Base-by-base conservation (phyloP, 2,329 filamentous ascomycete species). In the Colletotrichum karsti region DNA sequence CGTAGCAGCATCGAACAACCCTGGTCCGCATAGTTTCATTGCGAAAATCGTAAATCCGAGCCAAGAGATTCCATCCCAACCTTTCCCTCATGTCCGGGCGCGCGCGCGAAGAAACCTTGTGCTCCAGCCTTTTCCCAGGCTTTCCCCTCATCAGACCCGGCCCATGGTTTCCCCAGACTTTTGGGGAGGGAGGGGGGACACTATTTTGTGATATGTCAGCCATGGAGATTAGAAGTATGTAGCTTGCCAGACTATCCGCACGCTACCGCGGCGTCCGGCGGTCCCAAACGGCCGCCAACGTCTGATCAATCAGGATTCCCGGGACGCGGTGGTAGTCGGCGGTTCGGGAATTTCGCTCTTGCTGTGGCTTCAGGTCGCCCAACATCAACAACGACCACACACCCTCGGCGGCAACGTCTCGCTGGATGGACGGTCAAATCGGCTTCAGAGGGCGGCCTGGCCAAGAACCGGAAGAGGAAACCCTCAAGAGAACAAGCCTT, bases 131-230 rank as follows among this genome's bases (percentile, higher is more conserved):
- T 35, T 12, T 12, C 30, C 30, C 30, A 35, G 7, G 7, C 15
- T 15, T 42, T 28, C 39, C 46, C 46, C 18, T 50, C 46, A 33
- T 20, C 20, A 35, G n/a, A 24, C 22, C 33, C 15, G n/a, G n/a
- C n/a, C 24, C 41, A 51, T 60, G 55, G 35, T 39, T 63, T 67
- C 63, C 58, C 63, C 58, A 42, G 59, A 57, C 50, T 65, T 33
- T 42, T 24, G n/a, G 42, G 12, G 39, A 20, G n/a, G 26, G 42
- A 55, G 20, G 10, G 12, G 42, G n/a, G n/a, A 42, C 20, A 13
- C 18, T 22, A n/a, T 24, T 44, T 35, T 54, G 44, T 60, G 46
- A 20, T 26, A 44, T 60, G 48, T 35, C 18, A n/a, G n/a, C n/a
- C n/a, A n/a, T n/a, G n/a, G n/a, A n/a, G n/a, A n/a, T n/a, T n/a